Evolutionary conservation across 2,329 filamentous ascomycete species (phyloP), one percentile per base, ranked within the genome.

Genomic region (Lecanoromycetidae sp.): DNA sequence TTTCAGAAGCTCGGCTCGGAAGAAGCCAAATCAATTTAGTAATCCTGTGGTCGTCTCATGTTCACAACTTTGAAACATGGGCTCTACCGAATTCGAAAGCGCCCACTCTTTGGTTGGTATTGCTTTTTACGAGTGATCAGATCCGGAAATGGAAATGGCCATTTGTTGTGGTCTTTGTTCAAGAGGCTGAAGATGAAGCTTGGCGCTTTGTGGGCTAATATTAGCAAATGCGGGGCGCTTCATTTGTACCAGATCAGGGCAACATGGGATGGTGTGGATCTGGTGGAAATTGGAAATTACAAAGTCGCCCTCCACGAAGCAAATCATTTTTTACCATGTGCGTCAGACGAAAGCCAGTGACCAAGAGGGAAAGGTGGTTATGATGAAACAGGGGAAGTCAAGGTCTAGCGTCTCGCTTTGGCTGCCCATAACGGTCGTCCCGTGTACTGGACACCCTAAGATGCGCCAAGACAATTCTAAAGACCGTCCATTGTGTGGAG

Each of bases 1-100:
- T 43, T 43, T 43, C 39, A 43, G 39, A 25, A 9, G 6, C 30
- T 29, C 26, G 27, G 39, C 39, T n/a, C n/a, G n/a, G n/a, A n/a
- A n/a, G 29, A 40, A 40, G 37, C 37, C 12, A 19, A 26, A 17
- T 15, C n/a, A 40, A 26, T 27, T 4, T 9, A 17, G 37, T 23
- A 26, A 40, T 13, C n/a, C n/a, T n/a, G 22, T 8, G 25, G 37
- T 9, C 15, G 5, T 40, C 23, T 19, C 23, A 25, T 25, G 37
- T 22, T 40, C 37, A 26, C 37, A 27, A 5, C 10, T 27, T 40
- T 19, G 4, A 20, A 15, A 10, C 17, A 5, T 20, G 12, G 4
- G 12, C 36, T 39, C n/a, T 39, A 25, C 27, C 20, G 37, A 40
- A 23, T 13, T 19, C 23, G 1, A 19, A 8, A 40, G 37, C 37